Evolutionary conservation across 2,329 filamentous ascomycete genomes (phyloP), one percentile per base, ranked within the genome.

Genomic region (Bipolaris cookei): DNA sequence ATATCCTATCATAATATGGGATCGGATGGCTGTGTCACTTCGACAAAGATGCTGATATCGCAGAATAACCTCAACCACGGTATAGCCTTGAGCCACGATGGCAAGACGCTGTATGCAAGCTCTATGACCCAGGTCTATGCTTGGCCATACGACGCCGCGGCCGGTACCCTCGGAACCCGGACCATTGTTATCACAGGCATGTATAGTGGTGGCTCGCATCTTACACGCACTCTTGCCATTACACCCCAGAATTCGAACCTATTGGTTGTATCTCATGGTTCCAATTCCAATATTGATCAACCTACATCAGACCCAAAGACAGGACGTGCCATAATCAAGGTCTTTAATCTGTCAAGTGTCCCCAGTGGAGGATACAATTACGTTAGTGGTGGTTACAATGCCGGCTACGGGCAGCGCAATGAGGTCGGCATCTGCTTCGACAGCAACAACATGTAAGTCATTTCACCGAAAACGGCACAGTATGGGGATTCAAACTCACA

Each of bases 371-470:
- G 69, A 7, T 82, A 82, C 60, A 77, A 81, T 56, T 83, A 80
- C 68, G 76, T 83, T 59, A 87, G 79, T 45, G 79, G 79, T 13
- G 82, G 82, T 13, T 71, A 78, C 23, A 73, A 77, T 64, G 77
- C 70, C 65, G 84, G 88, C 8, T 91, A 88, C 85, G 89, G 89
- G 4, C 79, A 92, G 58, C 83, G 88, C 48, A 91, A 92, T 70
- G 86, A 87, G 1, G 88, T 91, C 8, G 89, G 88, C 10, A 78
- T 91, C 6, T 69, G 66, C 45, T 73, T 71, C 39, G 71, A 74
- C 51, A 66, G 64, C 41, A 72, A 72, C 61, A 73, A 74, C 54
- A 66, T 86, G 80, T 51, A 86, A 88, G 74, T 79, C 16, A 10
- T 28, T 43, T 3, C 30, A 11, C 56, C 76, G 79, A 2, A 1